A percentile compares a stretch with the other conserved stretches of the same genome.
Evolutionary conservation across 176 grass and related monocot species (phyloP).

Genomic region (Secale cereale): DNA sequence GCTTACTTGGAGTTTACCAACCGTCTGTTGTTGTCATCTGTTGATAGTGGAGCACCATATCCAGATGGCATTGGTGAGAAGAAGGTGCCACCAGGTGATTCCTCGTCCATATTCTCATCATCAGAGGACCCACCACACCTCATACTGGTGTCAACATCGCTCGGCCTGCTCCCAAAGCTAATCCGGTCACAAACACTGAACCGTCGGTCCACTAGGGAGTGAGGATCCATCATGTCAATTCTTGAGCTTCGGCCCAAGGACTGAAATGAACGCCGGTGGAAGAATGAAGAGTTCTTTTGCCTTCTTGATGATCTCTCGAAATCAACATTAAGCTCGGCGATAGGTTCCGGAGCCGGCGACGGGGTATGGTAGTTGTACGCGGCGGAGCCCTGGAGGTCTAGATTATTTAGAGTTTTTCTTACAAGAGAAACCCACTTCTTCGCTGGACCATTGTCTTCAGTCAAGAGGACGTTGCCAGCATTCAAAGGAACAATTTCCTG

Average conservation of each 20-base stretch:
- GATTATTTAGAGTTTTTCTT: constrained; percentile 66
- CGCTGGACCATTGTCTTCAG: constrained; percentile 72
- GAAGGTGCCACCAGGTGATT: constrained; percentile 62
- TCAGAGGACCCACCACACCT: constrained; percentile 78
- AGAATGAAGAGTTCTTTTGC: constrained; percentile 60
- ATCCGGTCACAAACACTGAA: constrained; percentile 85
- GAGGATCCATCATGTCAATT: constrained; percentile 67
- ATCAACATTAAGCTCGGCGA: constrained; percentile 82
- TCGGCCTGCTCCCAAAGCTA: constrained; percentile 73
- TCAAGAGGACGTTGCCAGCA: constrained; percentile 78
- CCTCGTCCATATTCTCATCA: constrained; percentile 86
- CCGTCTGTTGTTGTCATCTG: constrained; percentile 38
- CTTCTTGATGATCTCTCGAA: constrained; percentile 67
- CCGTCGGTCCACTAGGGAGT: constrained; percentile 66
- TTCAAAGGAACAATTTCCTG: constrained; percentile 98
- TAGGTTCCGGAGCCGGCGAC: constrained; percentile 65
- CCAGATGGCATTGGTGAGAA: constrained; percentile 70
- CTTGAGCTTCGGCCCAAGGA: constrained; percentile 61
- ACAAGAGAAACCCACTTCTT: constrained; percentile 90
- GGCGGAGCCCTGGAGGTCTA: constrained; percentile 48
- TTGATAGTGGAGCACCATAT: constrained; percentile 52
- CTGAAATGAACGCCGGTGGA: constrained; percentile 77
- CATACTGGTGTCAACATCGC: constrained; percentile 78
- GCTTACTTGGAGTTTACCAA: constrained; percentile 49
- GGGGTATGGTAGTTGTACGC: constrained; percentile 62